Percentiles rank a stretch among this genome's conserved stretches.
phyloP scores from a whole-genome alignment of 2,329 filamentous ascomycete genomes.

The Diaporthe batatas region DNA sequence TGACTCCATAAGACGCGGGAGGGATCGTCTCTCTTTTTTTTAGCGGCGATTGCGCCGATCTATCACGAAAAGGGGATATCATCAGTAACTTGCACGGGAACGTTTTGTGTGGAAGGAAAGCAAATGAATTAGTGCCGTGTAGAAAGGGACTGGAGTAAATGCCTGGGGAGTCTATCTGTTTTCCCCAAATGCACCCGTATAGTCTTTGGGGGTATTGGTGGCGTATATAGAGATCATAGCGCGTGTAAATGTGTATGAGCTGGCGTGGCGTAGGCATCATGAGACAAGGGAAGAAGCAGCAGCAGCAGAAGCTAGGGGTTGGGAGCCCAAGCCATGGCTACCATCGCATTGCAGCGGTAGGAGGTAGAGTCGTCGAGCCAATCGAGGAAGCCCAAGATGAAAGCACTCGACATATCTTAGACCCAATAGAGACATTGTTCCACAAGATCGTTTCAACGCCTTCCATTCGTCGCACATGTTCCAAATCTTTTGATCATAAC shows the following conservation, averaged over 20 bases:
- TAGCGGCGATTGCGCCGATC: constrained; percentile 43
- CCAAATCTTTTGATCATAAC: constrained; percentile 32
- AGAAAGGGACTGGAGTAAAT: constrained; percentile 45
- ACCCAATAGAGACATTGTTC: constrained; percentile 13
- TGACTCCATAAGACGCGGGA: constrained; percentile 16
- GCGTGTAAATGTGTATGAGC: constrained; percentile 16
- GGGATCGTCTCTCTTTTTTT: constrained; percentile 30
- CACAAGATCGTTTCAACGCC: constrained; percentile 30
- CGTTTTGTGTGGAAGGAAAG: constrained; percentile 18
- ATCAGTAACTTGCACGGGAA: constrained; percentile 43
- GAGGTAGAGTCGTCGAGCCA: constrained; percentile 37
- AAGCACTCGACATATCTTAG: constrained; percentile 30
- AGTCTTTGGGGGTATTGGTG: constrained; percentile 30
- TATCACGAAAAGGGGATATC: constrained; percentile 44
- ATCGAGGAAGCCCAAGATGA: constrained; percentile 35
- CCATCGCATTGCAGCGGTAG: constrained; percentile 33
- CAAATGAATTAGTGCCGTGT: constrained; percentile 41
- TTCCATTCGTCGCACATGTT: constrained; percentile 22
- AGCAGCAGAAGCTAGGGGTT: background rate
- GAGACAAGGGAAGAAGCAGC: background rate
- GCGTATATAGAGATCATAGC: background rate
- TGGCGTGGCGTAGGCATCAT: constrained; percentile 17
- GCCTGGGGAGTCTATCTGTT: constrained; percentile 38
- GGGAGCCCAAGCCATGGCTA: constrained; percentile 19
- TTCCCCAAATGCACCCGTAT: constrained; percentile 30